Percentiles rank a stretch among this genome's conserved stretches.
These are phyloP conservation scores for Clavaria fumosa DNA, from an alignment of 768 basidiomycete species.

Conservation along the genomic window DNA sequence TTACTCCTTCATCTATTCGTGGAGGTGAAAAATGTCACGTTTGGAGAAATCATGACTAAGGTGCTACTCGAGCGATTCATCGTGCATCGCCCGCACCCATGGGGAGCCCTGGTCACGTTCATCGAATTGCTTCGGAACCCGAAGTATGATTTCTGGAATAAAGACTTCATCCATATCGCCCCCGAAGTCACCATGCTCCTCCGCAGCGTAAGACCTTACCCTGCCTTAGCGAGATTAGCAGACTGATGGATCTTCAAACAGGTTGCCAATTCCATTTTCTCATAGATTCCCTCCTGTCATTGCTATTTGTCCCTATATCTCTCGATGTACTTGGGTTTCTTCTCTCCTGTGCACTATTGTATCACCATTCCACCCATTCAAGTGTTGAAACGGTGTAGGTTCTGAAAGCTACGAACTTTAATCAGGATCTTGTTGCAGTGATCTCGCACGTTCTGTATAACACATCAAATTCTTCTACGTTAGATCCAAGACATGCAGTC, in stretches of 20 bases:
- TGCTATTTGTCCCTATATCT: slow-evolving; percentile 54
- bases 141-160: slow-evolving; percentile 85
- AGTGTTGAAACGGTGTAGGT: slow-evolving; percentile 30
- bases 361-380: slow-evolving; percentile 44
- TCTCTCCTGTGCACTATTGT: slow-evolving; percentile 51
- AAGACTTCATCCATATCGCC: slow-evolving; percentile 69
- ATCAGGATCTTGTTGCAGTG: slow-evolving; percentile 5
- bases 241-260: too few species aligned
- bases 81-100: slow-evolving; percentile 89
- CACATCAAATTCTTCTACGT: slow-evolving; percentile 1
- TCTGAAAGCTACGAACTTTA: slow-evolving; percentile 8
- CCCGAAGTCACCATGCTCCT: slow-evolving; percentile 78
- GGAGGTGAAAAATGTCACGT: slow-evolving; percentile 61
- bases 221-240: too few species aligned
- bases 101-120: slow-evolving; percentile 89
- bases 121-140: slow-evolving; percentile 85
- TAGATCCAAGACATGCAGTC: slow-evolving; percentile 34
- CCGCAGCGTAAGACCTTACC: slow-evolving; percentile 58
- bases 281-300: slow-evolving; percentile 45
- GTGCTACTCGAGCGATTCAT: slow-evolving; percentile 90
- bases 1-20: slow-evolving; percentile 78
- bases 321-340: slow-evolving; percentile 46
- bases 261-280: slow-evolving; percentile 70
- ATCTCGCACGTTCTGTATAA: slow-evolving; percentile 5
- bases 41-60: slow-evolving; percentile 73